Base-by-base conservation (phyloP, 768 basidiomycete species). In the Galerina marginata region DNA sequence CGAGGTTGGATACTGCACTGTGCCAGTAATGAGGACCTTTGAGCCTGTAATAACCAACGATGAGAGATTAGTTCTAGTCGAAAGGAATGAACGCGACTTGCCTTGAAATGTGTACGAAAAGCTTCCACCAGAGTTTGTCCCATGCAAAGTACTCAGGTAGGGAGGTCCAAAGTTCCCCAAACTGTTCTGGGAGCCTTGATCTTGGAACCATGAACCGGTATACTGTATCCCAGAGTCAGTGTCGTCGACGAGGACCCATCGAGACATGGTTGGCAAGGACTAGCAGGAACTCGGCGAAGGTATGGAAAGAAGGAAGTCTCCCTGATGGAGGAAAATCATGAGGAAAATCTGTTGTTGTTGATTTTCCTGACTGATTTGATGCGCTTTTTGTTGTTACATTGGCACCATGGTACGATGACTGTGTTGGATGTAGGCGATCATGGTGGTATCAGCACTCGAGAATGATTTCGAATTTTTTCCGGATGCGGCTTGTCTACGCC, bases 171-270 rank as follows among this genome's bases (percentile, higher is more conserved):
- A 64, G 9, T 61, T 66, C 10, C 69, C 65, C 11, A 49, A 7
- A 4, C 29, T 15, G 45, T 66, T 65, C 43, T 53, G 48, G 33
- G 47, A 60, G 11, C 67, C 67, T 15, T 42, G 25, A 36, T 69
- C 56, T 10, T 37, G 15, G 29, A 60, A 58, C 58, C 65, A 60
- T 2, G 53, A n/a, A 4, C 69, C 72, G 5, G 57, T 58, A 43
- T 66, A 75, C 39, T 55, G 60, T 16, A 74, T 69, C 2, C 46
- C 44, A 7, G 66, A 33, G 43, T 70, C 69, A 1, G 65, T 62
- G 44, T 72, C 71, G 45, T 66, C 67, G 37, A 67, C 65, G 14
- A 69, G 11, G 4, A 66, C 48, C 56, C 44, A 58, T 20, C 56
- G 58, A 6, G 36, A 29, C 56, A 57, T 61, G 53, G 5, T 33